phyloP scores from a whole-genome alignment of 2,329 filamentous ascomycete species.

The Alternaria incomplexa region DNA sequence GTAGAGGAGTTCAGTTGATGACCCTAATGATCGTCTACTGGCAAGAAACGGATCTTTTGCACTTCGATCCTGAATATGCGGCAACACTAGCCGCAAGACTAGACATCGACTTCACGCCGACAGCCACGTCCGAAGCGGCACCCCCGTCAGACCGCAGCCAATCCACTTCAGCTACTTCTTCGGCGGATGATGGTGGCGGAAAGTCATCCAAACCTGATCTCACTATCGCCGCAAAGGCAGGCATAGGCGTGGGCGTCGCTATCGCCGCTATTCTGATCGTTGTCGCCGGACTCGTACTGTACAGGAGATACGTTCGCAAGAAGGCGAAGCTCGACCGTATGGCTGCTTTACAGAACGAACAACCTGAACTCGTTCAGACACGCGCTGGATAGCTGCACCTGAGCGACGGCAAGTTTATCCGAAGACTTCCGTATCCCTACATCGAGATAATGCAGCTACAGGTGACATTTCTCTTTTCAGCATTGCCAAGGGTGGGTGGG shows the following conservation, averaged over 20 bases:
- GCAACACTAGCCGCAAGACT: background rate
- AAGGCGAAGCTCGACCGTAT: background rate
- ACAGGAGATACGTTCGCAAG: background rate
- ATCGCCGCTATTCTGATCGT: background rate
- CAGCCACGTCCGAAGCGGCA: background rate
- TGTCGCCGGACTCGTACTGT: background rate
- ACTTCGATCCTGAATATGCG: background rate
- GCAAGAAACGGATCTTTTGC: background rate
- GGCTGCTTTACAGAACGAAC: background rate
- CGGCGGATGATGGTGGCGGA: background rate
- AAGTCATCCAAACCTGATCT: background rate
- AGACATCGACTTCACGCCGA: background rate
- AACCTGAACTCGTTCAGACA: background rate
- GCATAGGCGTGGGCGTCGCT: background rate
- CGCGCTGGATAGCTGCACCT: background rate
- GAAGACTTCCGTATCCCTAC: background rate
- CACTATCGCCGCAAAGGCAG: background rate
- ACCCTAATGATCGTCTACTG: background rate
- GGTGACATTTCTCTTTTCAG: too few relatives aligned
- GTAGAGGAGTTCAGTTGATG: background rate
- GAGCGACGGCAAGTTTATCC: background rate
- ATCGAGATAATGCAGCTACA: background rate
- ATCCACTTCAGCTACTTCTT: background rate
- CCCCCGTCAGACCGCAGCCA: background rate
- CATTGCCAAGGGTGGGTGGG: too few relatives aligned